These are phyloP conservation scores for Lantana camara DNA, from an alignment of 257 asterid species.

Conservation along the genomic window DNA sequence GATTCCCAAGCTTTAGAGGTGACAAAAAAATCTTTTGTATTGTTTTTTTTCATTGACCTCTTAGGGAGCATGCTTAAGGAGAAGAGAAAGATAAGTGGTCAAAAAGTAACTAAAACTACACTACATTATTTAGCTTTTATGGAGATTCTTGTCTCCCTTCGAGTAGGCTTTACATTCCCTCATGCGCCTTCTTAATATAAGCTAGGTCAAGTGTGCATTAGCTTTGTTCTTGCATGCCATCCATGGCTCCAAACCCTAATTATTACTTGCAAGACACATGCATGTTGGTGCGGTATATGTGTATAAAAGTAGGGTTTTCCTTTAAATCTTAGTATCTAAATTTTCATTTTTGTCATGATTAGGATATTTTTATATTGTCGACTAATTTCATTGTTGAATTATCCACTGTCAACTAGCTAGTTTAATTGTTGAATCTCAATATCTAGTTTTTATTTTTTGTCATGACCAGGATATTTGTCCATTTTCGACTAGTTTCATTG, in stretches of 20 bases:
- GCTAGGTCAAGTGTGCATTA: conserved; percentile 22
- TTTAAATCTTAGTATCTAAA: no score
- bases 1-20: conserved; percentile 66
- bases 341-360: no score
- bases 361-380: no score
- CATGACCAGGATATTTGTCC: no score
- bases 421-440: no score
- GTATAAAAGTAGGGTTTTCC: neutral
- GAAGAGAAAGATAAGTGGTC: conserved; percentile 49
- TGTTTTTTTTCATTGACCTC: conserved; percentile 56
- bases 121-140: conserved; percentile 82
- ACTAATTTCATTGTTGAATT: no score
- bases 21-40: conserved; percentile 33
- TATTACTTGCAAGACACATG: neutral
- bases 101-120: conserved; percentile 65
- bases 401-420: no score
- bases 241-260: neutral
- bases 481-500: no score
- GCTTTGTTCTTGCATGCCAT: conserved; percentile 12
- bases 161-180: conserved; percentile 57
- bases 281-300: neutral
- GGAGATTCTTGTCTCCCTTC: conserved; percentile 85
- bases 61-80: conserved; percentile 41
- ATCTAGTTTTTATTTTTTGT: no score
- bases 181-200: conserved; percentile 46